These are phyloP conservation scores for Neurospora sp. DNA, from an alignment of 495 filamentous ascomycete species.

Conservation along the genomic window DNA sequence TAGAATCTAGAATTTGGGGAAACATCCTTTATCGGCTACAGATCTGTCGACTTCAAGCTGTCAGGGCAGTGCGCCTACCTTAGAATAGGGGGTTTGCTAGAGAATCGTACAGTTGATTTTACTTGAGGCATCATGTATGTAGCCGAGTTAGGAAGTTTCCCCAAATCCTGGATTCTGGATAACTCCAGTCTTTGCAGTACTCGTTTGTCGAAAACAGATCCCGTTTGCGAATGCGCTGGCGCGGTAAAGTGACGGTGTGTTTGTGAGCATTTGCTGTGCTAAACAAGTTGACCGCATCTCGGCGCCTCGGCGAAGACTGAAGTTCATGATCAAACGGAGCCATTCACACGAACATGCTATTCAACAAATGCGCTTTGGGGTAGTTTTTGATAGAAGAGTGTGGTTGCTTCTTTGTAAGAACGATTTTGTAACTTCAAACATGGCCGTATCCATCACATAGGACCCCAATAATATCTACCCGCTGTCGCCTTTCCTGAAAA, in stretches of 20 bases:
- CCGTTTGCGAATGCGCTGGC: background rate
- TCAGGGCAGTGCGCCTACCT: too few species aligned
- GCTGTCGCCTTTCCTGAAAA: background rate
- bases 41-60: too few species aligned
- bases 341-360: background rate
- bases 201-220: background rate
- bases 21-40: too few species aligned
- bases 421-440: background rate
- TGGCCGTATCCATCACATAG: background rate
- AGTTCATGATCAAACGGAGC: background rate
- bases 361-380: background rate
- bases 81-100: too few species aligned
- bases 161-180: too few species aligned
- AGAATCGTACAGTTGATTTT: too few species aligned
- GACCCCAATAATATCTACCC: background rate
- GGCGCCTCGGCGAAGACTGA: background rate
- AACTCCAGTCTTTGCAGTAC: too few species aligned
- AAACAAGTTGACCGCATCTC: background rate
- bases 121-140: too few species aligned
- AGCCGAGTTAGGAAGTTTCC: too few species aligned
- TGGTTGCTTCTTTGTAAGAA: background rate
- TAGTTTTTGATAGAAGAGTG: background rate
- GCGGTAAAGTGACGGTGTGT: background rate
- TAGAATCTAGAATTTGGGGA: too few species aligned
- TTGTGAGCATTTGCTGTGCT: background rate